These are phyloP conservation scores for Pseudopyricularia cyperi DNA, from an alignment of 2,329 filamentous ascomycete species.

Conservation along the genomic window DNA sequence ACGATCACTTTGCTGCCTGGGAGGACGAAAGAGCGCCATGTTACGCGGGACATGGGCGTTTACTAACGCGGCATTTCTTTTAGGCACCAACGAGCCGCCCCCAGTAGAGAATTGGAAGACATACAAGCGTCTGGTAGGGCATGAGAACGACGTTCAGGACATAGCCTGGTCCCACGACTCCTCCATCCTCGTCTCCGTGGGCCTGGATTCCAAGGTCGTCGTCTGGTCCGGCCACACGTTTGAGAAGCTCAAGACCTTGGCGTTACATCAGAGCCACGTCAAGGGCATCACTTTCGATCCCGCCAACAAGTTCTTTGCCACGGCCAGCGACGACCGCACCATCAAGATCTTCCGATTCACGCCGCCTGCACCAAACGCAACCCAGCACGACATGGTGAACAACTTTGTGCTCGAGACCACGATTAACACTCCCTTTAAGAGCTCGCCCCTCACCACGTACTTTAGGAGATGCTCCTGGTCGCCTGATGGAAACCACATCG, in stretches of 20 bases:
- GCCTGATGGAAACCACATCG: slow-evolving; percentile 92
- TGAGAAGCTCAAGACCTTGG: slow-evolving; percentile 89
- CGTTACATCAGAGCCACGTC: slow-evolving; percentile 91
- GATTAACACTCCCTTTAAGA: slow-evolving; percentile 75
- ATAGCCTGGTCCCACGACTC: slow-evolving; percentile 94
- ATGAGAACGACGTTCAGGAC: slow-evolving; percentile 98
- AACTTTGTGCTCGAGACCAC: slow-evolving; percentile 95
- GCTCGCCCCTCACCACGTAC: slow-evolving; percentile 90
- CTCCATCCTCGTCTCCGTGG: slow-evolving; percentile 89
- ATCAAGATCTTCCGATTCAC: slow-evolving; percentile 97
- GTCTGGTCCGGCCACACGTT: slow-evolving; percentile 98
- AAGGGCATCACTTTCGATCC: slow-evolving; percentile 98
- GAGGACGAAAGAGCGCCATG: not conserved
- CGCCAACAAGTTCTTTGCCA: slow-evolving; percentile 98
- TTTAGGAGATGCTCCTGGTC: slow-evolving; percentile 97
- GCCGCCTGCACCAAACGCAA: slow-evolving; percentile 79
- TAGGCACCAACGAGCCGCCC: slow-evolving; percentile 74
- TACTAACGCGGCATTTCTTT: slow-evolving; percentile 7
- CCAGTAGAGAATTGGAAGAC: slow-evolving; percentile 98
- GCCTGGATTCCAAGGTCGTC: slow-evolving; percentile 93
- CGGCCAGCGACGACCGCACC: slow-evolving; percentile 88
- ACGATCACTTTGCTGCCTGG: slow-evolving; percentile 23
- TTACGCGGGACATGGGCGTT: not conserved
- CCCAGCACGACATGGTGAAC: slow-evolving; percentile 87
- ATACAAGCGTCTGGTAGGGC: slow-evolving; percentile 80